Conservation (phyloP, 2,329 filamentous ascomycete genomes). For the Bimuria novae-zelandiae region DNA sequence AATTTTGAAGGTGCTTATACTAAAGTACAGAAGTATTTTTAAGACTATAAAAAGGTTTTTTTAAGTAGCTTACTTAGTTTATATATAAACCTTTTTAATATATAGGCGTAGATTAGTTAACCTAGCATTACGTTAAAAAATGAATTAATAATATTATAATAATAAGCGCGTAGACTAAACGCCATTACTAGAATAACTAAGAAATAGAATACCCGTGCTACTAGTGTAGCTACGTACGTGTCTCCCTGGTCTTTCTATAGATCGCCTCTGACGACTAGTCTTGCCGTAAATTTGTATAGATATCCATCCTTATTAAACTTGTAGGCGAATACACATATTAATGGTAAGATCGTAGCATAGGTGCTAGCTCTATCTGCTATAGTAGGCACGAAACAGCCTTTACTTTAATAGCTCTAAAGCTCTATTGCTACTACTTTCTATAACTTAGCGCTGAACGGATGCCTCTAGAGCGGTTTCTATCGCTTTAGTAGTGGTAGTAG, state of each 20-base stretch:
- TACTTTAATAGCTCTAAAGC: no score
- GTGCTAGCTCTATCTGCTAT: no score
- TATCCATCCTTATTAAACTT: no score
- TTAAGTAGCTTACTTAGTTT: constrained; percentile 1
- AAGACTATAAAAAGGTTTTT: constrained; percentile 21
- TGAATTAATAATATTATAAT: background rate
- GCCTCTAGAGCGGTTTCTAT: no score
- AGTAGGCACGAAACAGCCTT: no score
- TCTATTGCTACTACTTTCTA: no score
- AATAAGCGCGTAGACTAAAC: background rate
- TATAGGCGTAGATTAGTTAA: background rate
- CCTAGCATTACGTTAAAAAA: background rate
- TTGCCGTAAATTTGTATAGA: background rate
- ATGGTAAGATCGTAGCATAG: no score
- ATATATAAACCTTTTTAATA: constrained; percentile 17
- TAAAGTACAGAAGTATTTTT: constrained; percentile 18
- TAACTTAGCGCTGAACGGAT: no score
- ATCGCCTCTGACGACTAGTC: no score
- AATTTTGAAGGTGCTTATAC: constrained; percentile 16
- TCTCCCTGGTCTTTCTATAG: no score
- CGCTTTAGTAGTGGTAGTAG: no score
- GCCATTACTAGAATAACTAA: background rate
- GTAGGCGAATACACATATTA: no score
- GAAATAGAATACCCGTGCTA: background rate
- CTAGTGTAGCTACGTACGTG: background rate